Percentiles rank a stretch among this genome's conserved stretches.
phyloP scores from a whole-genome alignment of 805 yeast genomes.

The Wickerhamomyces mucosus region DNA sequence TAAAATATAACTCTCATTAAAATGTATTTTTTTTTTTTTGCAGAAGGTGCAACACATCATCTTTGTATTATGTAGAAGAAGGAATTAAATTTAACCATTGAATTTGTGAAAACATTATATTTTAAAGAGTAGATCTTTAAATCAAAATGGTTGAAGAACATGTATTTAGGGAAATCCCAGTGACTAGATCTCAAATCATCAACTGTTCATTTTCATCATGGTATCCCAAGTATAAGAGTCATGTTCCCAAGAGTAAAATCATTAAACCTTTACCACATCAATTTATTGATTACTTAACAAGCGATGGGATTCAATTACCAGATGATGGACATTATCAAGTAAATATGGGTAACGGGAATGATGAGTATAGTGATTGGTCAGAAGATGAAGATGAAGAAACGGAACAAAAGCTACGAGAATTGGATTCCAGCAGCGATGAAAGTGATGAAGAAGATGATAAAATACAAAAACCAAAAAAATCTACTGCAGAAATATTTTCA shows the following conservation, averaged over 20 bases:
- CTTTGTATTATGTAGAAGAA: background rate
- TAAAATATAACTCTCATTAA: no score
- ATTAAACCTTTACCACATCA: constrained; percentile 47
- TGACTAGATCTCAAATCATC: constrained; percentile 32
- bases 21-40: background rate
- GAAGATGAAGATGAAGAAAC: constrained; percentile 23
- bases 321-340: constrained; percentile 30
- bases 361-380: constrained; percentile 73
- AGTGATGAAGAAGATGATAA: constrained; percentile 10
- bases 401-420: constrained; percentile 11
- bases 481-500: constrained; percentile 18
- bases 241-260: constrained; percentile 41
- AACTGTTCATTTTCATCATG: constrained; percentile 51
- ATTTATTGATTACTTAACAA: constrained; percentile 49
- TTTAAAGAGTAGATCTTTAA: no score
- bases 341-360: constrained; percentile 36
- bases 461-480: constrained; percentile 5
- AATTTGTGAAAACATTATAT: background rate
- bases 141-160: constrained; percentile 6
- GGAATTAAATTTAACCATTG: background rate
- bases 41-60: no score
- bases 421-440: constrained; percentile 13
- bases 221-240: constrained; percentile 41
- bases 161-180: constrained; percentile 16
- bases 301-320: constrained; percentile 64